Evolutionary conservation across 306 rosid species (phyloP).

Genomic region (Inga laurina): DNA sequence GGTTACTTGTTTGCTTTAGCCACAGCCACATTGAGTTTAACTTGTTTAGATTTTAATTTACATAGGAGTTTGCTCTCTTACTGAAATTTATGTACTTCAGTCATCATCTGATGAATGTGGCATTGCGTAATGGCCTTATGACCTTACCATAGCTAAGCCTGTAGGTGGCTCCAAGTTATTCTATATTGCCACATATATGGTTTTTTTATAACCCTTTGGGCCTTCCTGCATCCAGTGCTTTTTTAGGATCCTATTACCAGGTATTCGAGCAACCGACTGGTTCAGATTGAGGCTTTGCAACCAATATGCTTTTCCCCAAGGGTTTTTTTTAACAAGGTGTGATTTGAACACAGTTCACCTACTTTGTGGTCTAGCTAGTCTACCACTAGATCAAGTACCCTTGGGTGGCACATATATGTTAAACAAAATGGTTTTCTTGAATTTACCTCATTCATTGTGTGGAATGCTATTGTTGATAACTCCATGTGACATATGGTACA

Average conservation of each 20-base stretch:
- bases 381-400: too few relatives aligned
- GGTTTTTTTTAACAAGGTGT: too few relatives aligned
- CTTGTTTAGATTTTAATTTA: not conserved
- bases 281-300: too few relatives aligned
- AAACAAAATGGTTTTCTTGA: not conserved
- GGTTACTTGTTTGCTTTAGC: not conserved
- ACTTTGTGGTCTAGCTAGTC: too few relatives aligned
- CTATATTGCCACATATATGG: not conserved
- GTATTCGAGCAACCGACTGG: too few relatives aligned
- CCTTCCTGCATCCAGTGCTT: too few relatives aligned
- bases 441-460: not conserved
- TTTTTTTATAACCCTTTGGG: too few relatives aligned
- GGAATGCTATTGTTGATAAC: not conserved
- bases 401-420: not conserved
- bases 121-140: not conserved
- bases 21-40: not conserved
- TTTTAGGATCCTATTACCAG: too few relatives aligned
- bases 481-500: not conserved
- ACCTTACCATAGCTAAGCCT: slow-evolving; percentile 1
- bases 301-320: too few relatives aligned
- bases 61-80: not conserved
- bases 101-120: slow-evolving; percentile 1
- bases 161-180: slow-evolving; percentile 6
- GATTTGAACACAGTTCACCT: too few relatives aligned
- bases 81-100: not conserved